Conservation (phyloP, 305 asterid species). For the Ajuga reptans region DNA sequence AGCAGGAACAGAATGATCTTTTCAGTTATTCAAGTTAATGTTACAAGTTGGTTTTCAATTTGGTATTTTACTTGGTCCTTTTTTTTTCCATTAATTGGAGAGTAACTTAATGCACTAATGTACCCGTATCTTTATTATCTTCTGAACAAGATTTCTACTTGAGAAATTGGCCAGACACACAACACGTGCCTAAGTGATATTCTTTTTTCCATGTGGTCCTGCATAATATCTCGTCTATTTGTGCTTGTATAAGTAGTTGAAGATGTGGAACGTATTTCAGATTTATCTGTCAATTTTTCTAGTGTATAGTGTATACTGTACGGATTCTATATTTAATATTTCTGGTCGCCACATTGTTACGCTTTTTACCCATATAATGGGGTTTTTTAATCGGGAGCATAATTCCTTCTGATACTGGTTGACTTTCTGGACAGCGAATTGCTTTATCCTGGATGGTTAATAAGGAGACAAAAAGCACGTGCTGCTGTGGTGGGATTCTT, state of each 20-base stretch:
- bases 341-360: background rate
- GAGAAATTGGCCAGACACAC: background rate
- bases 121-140: background rate
- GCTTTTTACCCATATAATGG: background rate
- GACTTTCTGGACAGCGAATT: constrained; percentile 55
- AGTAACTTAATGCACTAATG: background rate
- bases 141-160: background rate
- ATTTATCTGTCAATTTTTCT: background rate
- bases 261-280: background rate
- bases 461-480: constrained; percentile 67
- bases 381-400: background rate
- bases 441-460: constrained; percentile 97
- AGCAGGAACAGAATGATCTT: background rate
- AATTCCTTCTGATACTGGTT: constrained; percentile 21
- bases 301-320: background rate
- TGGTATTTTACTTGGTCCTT: background rate
- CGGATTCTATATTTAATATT: background rate
- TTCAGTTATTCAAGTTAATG: background rate
- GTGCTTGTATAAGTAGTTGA: background rate
- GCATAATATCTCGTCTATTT: background rate
- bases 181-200: background rate
- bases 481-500: constrained; percentile 97
- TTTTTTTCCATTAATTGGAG: background rate
- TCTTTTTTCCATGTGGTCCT: background rate
- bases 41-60: background rate